These are phyloP conservation scores for Schizopora paradoxa DNA, from an alignment of 1,284 basidiomycete species.

Conservation along the genomic window DNA sequence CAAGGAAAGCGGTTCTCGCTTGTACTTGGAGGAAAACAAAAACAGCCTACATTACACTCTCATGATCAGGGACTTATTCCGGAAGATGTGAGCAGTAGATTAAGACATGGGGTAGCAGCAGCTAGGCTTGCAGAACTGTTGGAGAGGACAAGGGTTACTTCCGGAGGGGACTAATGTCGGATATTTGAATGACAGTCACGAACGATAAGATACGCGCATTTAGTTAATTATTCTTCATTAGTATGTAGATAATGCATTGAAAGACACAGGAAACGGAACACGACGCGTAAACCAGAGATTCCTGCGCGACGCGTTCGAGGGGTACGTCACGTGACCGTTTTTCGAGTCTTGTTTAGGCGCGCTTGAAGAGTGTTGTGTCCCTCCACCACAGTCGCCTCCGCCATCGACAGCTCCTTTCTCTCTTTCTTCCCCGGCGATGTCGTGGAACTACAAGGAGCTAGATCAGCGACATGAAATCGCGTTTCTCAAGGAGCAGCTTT, in stretches of 20 bases:
- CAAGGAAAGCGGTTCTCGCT: constrained; percentile 50
- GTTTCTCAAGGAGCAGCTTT: constrained; percentile 12
- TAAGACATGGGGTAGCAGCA: constrained; percentile 30
- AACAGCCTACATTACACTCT: constrained; percentile 4
- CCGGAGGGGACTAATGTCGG: too few relatives aligned
- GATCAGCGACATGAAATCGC: constrained; percentile 15
- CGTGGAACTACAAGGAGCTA: constrained; percentile 16
- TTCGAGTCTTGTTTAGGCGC: too few relatives aligned
- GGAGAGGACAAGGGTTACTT: constrained; percentile 26
- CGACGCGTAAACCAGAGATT: too few relatives aligned
- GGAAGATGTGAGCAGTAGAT: constrained; percentile 7
- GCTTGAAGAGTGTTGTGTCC: too few relatives aligned
- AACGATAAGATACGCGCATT: too few relatives aligned
- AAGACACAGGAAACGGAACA: too few relatives aligned
- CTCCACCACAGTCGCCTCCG: not conserved
- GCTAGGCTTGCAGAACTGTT: constrained; percentile 35
- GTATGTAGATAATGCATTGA: too few relatives aligned
- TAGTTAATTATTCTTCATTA: too few relatives aligned
- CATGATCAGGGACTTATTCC: constrained; percentile 1
- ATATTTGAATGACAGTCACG: too few relatives aligned
- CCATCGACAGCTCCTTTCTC: not conserved
- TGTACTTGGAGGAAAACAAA: constrained; percentile 39
- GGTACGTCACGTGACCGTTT: too few relatives aligned
- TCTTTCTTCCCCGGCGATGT: constrained; percentile 3
- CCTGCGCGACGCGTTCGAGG: too few relatives aligned